Base-by-base conservation (phyloP, 2,329 filamentous ascomycete species). In the Phoma sp. region DNA sequence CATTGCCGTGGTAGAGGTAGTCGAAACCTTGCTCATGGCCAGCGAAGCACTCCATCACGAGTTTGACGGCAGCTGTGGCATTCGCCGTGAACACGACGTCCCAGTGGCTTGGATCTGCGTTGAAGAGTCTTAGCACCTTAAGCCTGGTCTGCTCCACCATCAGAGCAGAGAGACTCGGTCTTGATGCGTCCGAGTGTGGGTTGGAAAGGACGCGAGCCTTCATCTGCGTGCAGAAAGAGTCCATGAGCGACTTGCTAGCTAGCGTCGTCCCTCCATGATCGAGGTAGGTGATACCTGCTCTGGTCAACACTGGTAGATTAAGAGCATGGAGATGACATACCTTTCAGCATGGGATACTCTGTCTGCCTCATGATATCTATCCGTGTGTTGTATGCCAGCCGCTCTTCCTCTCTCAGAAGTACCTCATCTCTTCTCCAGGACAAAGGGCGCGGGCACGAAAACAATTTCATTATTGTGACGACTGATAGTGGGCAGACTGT, bases 71-170 rank as follows among this genome's bases (percentile, higher is more conserved):
- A 2, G 92, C 92, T 0, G 94, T 97, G 15, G 94, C 90, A 74
- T 98, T 98, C 21, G 92, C 87, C 17, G 95, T 91, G 70, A 97
- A 98, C 1, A 97, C 85, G 1, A 97, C 75, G 66, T 97, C 93
- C 65, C 93, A 98, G 4, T 90, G 81, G 6, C 86, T 82, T 5
- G 92, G 90, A 59, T 91, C 86, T 1, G 92, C 92, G 32, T 88
- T 87, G 76, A 96, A 92, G 70, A 96, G 92, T 2, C 81, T 80
- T 15, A 98, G 78, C 2, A 77, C 66, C 59, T 69, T 60, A 49
- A 57, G 33, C 58, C 74, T 48, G 53, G 72, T 68, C 7, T 86
- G 77, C 22, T 80, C 76, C 58, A 88, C 84, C 31, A 89, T 82
- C 53, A 82, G 76, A 24, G 83, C 78, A 4, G 85, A 85, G 1